Percentiles rank a stretch among this genome's conserved stretches.
Conservation (phyloP, 192 early-diverging fungal species). For the Spinellus fusiger region DNA sequence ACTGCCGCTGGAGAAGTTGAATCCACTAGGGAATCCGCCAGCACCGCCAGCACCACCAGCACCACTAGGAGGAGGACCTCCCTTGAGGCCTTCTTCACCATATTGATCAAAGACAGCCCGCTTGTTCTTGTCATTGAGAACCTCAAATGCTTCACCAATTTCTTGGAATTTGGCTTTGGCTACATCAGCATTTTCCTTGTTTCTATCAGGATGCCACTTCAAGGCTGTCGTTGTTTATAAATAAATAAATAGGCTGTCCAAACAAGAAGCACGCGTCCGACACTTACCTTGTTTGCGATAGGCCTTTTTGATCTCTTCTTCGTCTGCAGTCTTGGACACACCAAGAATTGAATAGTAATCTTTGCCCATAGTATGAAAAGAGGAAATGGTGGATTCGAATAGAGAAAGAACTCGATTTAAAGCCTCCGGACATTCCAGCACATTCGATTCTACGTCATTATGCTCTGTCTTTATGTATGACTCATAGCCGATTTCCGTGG, state of each 20-base stretch:
- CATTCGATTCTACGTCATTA: no score
- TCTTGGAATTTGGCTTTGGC: slow-evolving; percentile 92
- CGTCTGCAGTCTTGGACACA: slow-evolving; percentile 66
- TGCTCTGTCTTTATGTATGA: no score
- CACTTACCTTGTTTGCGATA: slow-evolving; percentile 56
- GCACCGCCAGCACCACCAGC: slow-evolving; percentile 50
- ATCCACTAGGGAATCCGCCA: slow-evolving; percentile 38
- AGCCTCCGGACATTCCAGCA: no score
- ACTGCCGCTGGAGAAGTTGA: slow-evolving; percentile 49
- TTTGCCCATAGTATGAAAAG: slow-evolving; percentile 64
- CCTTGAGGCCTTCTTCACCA: slow-evolving; percentile 92
- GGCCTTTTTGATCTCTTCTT: slow-evolving; percentile 76
- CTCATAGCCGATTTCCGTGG: no score
- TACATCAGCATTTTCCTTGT: slow-evolving; percentile 51
- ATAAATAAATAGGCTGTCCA: slow-evolving; percentile 4
- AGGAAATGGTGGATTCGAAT: not conserved
- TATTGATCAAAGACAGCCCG: slow-evolving; percentile 92
- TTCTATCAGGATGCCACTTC: slow-evolving; percentile 79
- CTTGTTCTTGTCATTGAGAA: slow-evolving; percentile 90
- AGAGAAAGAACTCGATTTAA: no score
- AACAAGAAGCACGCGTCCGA: not conserved
- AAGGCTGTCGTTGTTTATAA: slow-evolving; percentile 54
- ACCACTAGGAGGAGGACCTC: slow-evolving; percentile 53
- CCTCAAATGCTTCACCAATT: slow-evolving; percentile 95
- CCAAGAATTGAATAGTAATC: slow-evolving; percentile 95